Evolutionary conservation across 257 asterid species (phyloP).

Genomic region (Schizonepeta tenuifolia): DNA sequence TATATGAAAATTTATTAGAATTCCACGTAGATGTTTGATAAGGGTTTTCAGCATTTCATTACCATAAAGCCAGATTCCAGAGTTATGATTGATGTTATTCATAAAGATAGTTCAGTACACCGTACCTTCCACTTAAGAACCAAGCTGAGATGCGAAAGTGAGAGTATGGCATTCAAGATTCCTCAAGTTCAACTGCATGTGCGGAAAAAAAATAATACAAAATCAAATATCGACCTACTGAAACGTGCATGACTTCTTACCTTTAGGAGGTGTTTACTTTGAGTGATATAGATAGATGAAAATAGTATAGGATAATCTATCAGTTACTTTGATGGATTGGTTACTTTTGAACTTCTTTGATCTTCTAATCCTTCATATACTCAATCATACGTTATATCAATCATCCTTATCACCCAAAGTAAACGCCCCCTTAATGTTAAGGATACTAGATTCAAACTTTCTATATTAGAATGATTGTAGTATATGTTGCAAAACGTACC

Average conservation of each 20-base stretch:
- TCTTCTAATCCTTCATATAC: no score
- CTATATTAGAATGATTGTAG: background rate
- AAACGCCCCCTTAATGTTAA: no score
- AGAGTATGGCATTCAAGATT: constrained; percentile 87
- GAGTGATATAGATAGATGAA: no score
- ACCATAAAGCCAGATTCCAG: constrained; percentile 14
- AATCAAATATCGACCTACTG: background rate
- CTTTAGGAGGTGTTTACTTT: no score
- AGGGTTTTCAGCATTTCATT: background rate
- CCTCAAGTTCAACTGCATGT: constrained; percentile 86
- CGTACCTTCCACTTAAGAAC: constrained; percentile 41
- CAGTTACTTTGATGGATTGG: no score
- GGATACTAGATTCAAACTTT: background rate
- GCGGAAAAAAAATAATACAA: background rate
- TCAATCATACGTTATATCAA: no score
- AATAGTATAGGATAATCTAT: no score
- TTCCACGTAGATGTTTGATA: background rate
- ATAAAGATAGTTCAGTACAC: background rate
- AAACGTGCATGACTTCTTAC: background rate
- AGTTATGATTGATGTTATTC: background rate
- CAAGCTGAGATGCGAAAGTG: constrained; percentile 71
- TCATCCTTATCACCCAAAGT: no score
- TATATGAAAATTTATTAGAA: background rate
- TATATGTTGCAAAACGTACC: constrained; percentile 55
- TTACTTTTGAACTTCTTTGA: no score